Evolutionary conservation across 129 eudicot genomes (phyloP).

Genomic region (Tanacetum coccineum): DNA sequence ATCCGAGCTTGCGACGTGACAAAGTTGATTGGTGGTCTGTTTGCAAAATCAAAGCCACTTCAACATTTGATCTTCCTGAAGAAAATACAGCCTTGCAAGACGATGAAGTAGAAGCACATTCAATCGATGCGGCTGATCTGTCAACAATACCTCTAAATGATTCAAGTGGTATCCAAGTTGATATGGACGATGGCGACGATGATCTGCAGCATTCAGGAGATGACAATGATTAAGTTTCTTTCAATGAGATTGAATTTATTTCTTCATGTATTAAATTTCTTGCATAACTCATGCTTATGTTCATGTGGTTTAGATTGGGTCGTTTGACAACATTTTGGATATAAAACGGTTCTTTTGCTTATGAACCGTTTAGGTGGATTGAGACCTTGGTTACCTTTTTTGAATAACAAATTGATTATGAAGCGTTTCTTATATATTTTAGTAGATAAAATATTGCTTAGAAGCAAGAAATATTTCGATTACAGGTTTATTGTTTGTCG

Average conservation of each 20-base stretch:
- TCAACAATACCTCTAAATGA: neutral
- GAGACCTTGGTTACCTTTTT: too few relatives aligned
- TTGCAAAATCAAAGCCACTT: neutral
- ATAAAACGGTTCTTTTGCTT: too few relatives aligned
- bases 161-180: neutral
- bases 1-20: neutral
- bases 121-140: neutral
- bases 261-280: too few relatives aligned
- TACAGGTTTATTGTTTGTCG: too few relatives aligned
- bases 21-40: neutral
- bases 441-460: too few relatives aligned
- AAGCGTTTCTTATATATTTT: too few relatives aligned
- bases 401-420: too few relatives aligned
- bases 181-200: constrained; percentile 11
- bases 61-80: neutral
- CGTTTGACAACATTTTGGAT: too few relatives aligned
- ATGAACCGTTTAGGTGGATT: too few relatives aligned
- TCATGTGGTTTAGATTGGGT: too few relatives aligned
- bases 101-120: neutral
- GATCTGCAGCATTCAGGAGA: neutral
- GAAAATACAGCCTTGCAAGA: neutral
- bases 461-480: too few relatives aligned
- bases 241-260: neutral
- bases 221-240: neutral
- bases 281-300: too few relatives aligned